Base-by-base conservation (phyloP, 768 basidiomycete genomes). In the Grammothele lineata region DNA sequence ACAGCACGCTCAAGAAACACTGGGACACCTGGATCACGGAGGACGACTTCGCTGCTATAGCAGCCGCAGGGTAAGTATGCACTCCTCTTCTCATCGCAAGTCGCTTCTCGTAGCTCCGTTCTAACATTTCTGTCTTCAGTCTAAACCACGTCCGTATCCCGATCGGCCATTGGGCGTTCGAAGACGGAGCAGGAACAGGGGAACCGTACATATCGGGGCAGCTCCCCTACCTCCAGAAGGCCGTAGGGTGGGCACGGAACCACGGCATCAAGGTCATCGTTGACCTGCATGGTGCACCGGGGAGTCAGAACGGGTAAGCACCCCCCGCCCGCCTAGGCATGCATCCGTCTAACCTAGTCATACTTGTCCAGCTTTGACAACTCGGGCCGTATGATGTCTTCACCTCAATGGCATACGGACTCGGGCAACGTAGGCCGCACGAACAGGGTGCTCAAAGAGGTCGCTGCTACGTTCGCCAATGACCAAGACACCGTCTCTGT, bases 131-230 rank as follows among this genome's bases (percentile, higher is more conserved):
- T n/a, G n/a, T n/a, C n/a, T 40, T 43, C 51, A 48, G 87, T 14
- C 69, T 91, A 43, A 92, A 90, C 59, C 87, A 90, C 63, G 84
- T 92, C 46, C 80, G 89, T 37, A 59, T 92, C 30, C 89, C 90
- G 12, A 87, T 94, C 36, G 92, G 91, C 11, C 94, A 88, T 63
- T 94, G 89, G 89, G 90, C 87, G 1, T 91, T 84, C 57, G 89
- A 93, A 48, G 81, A 91, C 27, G 74, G 77, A 17, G 71, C 73
- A 11, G n/a, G n/a, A n/a, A n/a, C n/a, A n/a, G 87, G 87, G 4
- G 85, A 92, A 57, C 91, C 90, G 5, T 91, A 76, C 62, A 78
- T 88, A 47, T 76, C 80, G 64, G 88, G 88, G 10, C 88, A 90
- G 62, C 68, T 86, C 26, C 74, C 80, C 17, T 90, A 85, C 65